Base-by-base conservation (phyloP, 2,329 filamentous ascomycete genomes). In the Fusarium sororula region DNA sequence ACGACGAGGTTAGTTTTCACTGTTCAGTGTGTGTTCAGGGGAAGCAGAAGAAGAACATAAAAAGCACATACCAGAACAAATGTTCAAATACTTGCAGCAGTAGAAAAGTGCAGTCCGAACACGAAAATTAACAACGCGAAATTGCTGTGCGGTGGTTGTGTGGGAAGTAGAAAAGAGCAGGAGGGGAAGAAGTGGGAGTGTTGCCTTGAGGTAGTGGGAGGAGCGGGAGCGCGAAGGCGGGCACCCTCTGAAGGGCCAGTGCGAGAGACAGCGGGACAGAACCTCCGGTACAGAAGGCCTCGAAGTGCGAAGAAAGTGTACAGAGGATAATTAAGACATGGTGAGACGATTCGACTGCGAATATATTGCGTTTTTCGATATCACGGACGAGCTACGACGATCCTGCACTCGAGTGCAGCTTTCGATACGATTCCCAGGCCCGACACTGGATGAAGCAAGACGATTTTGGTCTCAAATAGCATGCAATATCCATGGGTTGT, bases 61-160 rank as follows among this genome's bases (percentile, higher is more conserved):
- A 8, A 12, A 38, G 35, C 11, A 74, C 71, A 56, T 39, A 68
- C 71, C 55, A 39, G 38, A 41, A 47, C 38, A 54, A 30, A 44
- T 60, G 56, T 68, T 68, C 55, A 55, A 47, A 38, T 6, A 20
- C 30, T 51, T 51, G 1, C 48, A 35, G 22, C n/a, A 6, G 28
- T 47, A 20, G 24, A 30, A 24, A 6, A 45, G 24, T 24, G 15
- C 24, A 1, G 15, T 15, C 22, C 9, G 38, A 53, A 56, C 28
- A 32, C 22, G 5, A 32, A 22, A 38, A 45, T 18, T 58, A 71
- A 63, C 39, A 66, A 42, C 1, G 22, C 4, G 18, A 12, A 20
- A 8, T 22, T 6, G 14, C 10, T 42, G 17, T 24, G 24, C 22
- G 14, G 17, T 51, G 28, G 42, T 28, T 28, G 24, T 57, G 20